Percentiles rank a stretch among this genome's conserved stretches.
phyloP scores from a whole-genome alignment of 78 protist species.

The Cavenderia fasciculata region DNA sequence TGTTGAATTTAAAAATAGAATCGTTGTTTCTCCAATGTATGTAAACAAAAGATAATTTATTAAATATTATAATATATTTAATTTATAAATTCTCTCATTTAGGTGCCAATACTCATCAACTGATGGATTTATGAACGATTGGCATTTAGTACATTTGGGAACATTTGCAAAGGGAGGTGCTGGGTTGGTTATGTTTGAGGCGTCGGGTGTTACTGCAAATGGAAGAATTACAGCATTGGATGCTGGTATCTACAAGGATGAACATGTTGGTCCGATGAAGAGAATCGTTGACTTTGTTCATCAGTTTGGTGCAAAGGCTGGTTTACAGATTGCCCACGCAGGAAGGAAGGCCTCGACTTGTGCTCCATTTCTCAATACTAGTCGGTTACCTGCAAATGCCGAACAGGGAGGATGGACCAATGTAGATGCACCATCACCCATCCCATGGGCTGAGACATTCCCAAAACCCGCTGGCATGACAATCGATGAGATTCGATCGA shows the following conservation, averaged over 20 bases:
- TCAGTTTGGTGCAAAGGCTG: background rate
- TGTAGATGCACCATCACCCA: background rate
- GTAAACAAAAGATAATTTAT: background rate
- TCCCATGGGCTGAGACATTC: background rate
- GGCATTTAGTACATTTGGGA: conserved; percentile 45
- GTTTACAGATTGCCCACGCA: conserved; percentile 57
- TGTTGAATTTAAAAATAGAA: conserved; percentile 35
- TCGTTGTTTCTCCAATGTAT: conserved; percentile 57
- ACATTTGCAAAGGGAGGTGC: conserved; percentile 62
- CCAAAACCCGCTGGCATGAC: conserved; percentile 81
- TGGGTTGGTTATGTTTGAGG: conserved; percentile 29
- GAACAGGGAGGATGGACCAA: conserved; percentile 4
- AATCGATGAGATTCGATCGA: conserved; percentile 62
- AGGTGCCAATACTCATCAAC: conserved; percentile 9
- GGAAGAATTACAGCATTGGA: conserved; percentile 25
- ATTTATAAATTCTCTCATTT: background rate
- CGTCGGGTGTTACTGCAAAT: conserved; percentile 31
- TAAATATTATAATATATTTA: background rate
- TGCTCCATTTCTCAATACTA: conserved; percentile 28
- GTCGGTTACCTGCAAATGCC: background rate
- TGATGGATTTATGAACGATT: conserved; percentile 47
- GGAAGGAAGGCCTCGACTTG: conserved; percentile 34
- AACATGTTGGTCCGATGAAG: conserved; percentile 20
- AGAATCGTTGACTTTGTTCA: conserved; percentile 36
- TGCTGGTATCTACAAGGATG: conserved; percentile 33